Evolutionary conservation across 352 stramenopile species (phyloP).

Genomic region (Plasmopara viticola): DNA sequence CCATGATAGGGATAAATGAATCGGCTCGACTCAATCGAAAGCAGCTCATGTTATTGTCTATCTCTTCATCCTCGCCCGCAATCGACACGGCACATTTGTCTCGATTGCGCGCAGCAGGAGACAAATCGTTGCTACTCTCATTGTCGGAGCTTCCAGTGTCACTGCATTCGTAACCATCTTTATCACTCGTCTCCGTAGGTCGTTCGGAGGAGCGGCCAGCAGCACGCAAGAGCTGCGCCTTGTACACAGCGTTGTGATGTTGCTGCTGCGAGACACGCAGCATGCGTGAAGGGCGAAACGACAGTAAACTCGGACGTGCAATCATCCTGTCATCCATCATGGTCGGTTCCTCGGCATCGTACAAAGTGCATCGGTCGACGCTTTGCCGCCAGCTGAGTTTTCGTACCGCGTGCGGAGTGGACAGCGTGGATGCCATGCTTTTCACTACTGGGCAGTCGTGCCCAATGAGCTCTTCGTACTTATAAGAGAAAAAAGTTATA

Average conservation of each 20-base stretch:
- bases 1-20: slow-evolving; percentile 26
- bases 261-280: slow-evolving; percentile 42
- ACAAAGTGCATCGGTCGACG: slow-evolving; percentile 14
- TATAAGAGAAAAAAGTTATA: too few relatives aligned
- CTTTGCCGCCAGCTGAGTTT: slow-evolving; percentile 17
- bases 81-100: slow-evolving; percentile 12
- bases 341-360: slow-evolving; percentile 26
- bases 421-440: slow-evolving; percentile 21
- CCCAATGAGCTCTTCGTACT: slow-evolving; percentile 11
- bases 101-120: slow-evolving; percentile 10
- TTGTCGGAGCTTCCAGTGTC: slow-evolving; percentile 16
- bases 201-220: slow-evolving; percentile 17
- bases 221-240: slow-evolving; percentile 31
- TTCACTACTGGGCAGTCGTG: slow-evolving; percentile 11
- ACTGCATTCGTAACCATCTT: slow-evolving; percentile 32
- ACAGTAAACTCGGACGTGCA: slow-evolving; percentile 36
- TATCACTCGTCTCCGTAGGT: slow-evolving; percentile 17
- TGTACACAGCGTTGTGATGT: slow-evolving; percentile 37
- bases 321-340: slow-evolving; percentile 35
- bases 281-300: slow-evolving; percentile 44
- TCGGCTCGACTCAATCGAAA: slow-evolving; percentile 22
- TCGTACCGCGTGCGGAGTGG: slow-evolving; percentile 24
- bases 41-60: slow-evolving; percentile 7
- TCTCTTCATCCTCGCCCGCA: slow-evolving; percentile 26
- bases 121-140: slow-evolving; percentile 7